Base-by-base conservation (phyloP, 345 rosid species). In the Ceriops decandra region DNA sequence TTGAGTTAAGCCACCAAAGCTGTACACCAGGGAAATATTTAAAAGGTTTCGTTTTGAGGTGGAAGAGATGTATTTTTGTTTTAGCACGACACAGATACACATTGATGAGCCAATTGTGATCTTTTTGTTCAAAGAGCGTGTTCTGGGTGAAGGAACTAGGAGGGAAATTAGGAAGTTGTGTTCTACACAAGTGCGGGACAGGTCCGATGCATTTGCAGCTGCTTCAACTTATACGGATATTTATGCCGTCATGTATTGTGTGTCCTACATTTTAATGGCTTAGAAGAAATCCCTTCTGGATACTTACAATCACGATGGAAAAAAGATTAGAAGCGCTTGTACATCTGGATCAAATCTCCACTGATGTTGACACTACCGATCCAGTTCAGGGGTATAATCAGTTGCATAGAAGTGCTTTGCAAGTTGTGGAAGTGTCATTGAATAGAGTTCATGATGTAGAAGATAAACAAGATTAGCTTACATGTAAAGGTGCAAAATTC, bases 211-310 rank as follows among this genome's bases (percentile, higher is more conserved):
- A 79, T 77, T 46, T 90, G 98, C 81, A 78, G 88, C 31, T 86
- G 95, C 79, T 88, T 86, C 71, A 87, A 84, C 81, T 87, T 88
- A 78, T 73, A 80, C 5, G 98, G 96, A 11, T 93, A 84, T 79
- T 79, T 86, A 13, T 90, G 98, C 74, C 79, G 98, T 38, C 98
- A 93, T 28, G 85, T 87, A 0, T 68, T 93, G 57, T 71, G 77
- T 15, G 76, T 89, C 10, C 86, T 93, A 2, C 77, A 79, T 79
- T 84, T 81, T 54, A 89, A 85, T 24, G 88, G 88, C 13, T 74
- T 90, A 67, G 88, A 86, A 82, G 97, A 86, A 64, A 71, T 93
- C 52, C 96, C 96, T 26, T 72, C 74, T 31, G 90, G 83, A 68
- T 93, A 89, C 63, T 75, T 90, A 57, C 72, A 87, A 71, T 68